A percentile compares a stretch with the other conserved stretches of the same genome.
Evolutionary conservation across 805 yeast species (phyloP).

Genomic region (Candida golubevii): DNA sequence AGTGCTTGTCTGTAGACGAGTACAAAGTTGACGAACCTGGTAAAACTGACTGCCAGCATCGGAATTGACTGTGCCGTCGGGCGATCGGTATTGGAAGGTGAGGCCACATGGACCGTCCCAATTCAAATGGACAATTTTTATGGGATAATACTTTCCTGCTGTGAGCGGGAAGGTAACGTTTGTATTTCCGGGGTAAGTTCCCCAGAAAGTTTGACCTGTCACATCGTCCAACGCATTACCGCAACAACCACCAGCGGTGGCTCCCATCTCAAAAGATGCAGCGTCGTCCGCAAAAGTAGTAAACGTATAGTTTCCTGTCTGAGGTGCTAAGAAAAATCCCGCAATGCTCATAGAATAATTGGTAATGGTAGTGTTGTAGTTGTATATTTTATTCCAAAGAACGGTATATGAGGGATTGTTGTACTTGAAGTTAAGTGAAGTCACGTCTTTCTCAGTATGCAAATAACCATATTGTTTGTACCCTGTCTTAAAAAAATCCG

Average conservation of each 20-base stretch:
- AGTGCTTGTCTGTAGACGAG: conserved; percentile 1
- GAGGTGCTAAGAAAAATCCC: conserved; percentile 8
- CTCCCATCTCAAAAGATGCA: conserved; percentile 10
- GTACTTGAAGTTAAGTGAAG: background rate
- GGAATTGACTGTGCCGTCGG: conserved; percentile 2
- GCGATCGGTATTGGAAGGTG: conserved; percentile 1
- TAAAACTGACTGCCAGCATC: conserved; percentile 5
- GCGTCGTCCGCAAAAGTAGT: conserved; percentile 12
- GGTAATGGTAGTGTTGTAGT: conserved; percentile 1
- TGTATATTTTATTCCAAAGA: background rate
- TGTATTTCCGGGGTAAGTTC: background rate
- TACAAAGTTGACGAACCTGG: conserved; percentile 1
- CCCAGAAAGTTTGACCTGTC: conserved; percentile 1
- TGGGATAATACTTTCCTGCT: conserved; percentile 9
- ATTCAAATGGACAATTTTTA: conserved; percentile 10
- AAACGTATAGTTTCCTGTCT: conserved; percentile 9
- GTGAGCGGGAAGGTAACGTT: conserved; percentile 3
- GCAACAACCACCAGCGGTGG: conserved; percentile 11
- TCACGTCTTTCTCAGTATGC: conserved; percentile 3
- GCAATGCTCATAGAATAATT: conserved; percentile 4
- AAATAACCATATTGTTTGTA: conserved; percentile 2
- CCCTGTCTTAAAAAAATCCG: conserved; percentile 1
- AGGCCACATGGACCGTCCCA: conserved; percentile 7
- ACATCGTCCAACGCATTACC: conserved; percentile 2
- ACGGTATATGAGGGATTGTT: background rate